These are phyloP conservation scores for Lithohypha guttulata DNA, from an alignment of 2,329 filamentous ascomycete genomes.

Conservation along the genomic window DNA sequence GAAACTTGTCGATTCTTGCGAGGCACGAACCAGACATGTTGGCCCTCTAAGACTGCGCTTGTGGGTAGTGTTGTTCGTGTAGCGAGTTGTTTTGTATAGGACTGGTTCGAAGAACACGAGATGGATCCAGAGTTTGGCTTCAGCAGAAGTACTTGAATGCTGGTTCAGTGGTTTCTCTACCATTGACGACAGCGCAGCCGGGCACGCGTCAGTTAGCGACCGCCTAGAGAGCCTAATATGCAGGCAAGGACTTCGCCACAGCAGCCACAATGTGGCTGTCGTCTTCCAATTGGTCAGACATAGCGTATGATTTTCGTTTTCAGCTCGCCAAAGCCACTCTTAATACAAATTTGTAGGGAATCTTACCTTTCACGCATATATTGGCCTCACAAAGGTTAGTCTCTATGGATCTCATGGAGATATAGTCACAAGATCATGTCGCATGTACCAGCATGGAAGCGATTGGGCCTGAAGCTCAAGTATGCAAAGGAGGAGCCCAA, in stretches of 20 bases:
- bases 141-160: conserved; percentile 3
- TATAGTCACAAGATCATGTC: conserved; percentile 8
- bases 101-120: background rate
- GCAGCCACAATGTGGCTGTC: conserved; percentile 2
- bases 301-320: conserved; percentile 1
- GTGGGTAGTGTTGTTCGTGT: background rate
- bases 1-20: conserved; percentile 14
- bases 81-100: conserved; percentile 11
- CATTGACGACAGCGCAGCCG: background rate
- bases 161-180: too few relatives aligned
- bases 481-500: conserved; percentile 30
- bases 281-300: background rate
- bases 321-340: conserved; percentile 5
- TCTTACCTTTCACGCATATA: too few relatives aligned
- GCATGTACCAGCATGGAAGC: conserved; percentile 47
- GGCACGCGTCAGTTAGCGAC: conserved; percentile 6
- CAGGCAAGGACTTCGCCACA: too few relatives aligned
- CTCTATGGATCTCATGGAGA: too few relatives aligned
- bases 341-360: too few relatives aligned
- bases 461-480: conserved; percentile 50
- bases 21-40: conserved; percentile 36
- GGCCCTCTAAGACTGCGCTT: background rate
- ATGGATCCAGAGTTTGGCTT: background rate
- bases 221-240: too few relatives aligned
- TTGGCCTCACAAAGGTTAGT: too few relatives aligned